These are phyloP conservation scores for Arthrobotrys conoides DNA, from an alignment of 2,329 filamentous ascomycete species.

Conservation along the genomic window DNA sequence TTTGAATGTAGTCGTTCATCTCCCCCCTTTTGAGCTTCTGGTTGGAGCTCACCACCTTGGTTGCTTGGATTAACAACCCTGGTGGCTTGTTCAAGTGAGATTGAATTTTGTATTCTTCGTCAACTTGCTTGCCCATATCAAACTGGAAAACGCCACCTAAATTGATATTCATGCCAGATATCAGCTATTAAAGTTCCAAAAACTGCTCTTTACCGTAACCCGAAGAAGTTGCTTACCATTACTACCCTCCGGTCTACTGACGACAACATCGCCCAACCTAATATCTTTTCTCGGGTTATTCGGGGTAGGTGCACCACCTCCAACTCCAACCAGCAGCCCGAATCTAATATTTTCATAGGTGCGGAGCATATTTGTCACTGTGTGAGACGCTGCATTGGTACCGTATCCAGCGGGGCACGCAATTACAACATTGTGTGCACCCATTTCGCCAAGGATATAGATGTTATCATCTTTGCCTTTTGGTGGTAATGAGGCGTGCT, in stretches of 20 bases:
- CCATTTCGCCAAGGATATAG: constrained; percentile 28
- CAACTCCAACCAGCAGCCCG: constrained; percentile 37
- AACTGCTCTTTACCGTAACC: no score
- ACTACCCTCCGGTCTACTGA: constrained; percentile 11
- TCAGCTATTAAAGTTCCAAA: no score
- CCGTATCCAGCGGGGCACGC: constrained; percentile 12
- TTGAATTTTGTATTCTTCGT: constrained; percentile 2
- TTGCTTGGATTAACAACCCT: background rate
- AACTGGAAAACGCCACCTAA: constrained; percentile 32
- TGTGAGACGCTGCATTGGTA: constrained; percentile 19
- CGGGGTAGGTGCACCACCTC: constrained; percentile 25
- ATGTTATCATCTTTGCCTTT: constrained; percentile 30
- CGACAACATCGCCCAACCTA: constrained; percentile 40
- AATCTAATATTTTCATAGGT: constrained; percentile 28
- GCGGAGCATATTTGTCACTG: constrained; percentile 20
- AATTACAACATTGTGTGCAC: constrained; percentile 33
- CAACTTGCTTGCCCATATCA: constrained; percentile 34
- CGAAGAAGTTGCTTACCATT: constrained; percentile 14
- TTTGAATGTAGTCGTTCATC: constrained; percentile 23
- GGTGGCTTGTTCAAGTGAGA: constrained; percentile 40
- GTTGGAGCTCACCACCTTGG: background rate
- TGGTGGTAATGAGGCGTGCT: constrained; percentile 20
- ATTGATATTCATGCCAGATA: background rate
- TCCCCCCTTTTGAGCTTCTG: constrained; percentile 15
- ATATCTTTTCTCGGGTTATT: constrained; percentile 20